These are phyloP conservation scores for Yamadazyma blattariae DNA, from an alignment of 1,139 yeast species.

Conservation along the genomic window DNA sequence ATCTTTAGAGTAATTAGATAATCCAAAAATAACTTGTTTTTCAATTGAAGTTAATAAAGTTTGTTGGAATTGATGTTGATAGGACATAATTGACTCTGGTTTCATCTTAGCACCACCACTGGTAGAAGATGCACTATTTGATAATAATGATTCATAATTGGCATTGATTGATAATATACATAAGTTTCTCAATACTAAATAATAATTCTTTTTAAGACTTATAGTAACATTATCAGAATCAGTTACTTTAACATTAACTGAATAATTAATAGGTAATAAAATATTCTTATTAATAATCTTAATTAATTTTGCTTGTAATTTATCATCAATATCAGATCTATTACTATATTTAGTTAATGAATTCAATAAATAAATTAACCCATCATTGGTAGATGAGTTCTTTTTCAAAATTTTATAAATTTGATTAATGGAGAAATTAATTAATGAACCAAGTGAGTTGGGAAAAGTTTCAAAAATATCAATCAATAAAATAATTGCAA, in stretches of 20 bases:
- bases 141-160: slow-evolving; percentile 37
- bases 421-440: slow-evolving; percentile 33
- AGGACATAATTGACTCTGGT: slow-evolving; percentile 43
- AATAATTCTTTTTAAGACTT: slow-evolving; percentile 31
- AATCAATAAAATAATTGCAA: slow-evolving; percentile 31
- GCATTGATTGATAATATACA: slow-evolving; percentile 32
- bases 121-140: slow-evolving; percentile 34
- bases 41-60: slow-evolving; percentile 30
- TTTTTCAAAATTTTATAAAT: slow-evolving; percentile 42
- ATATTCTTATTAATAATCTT: slow-evolving; percentile 33
- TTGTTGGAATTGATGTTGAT: slow-evolving; percentile 38
- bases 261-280: slow-evolving; percentile 17
- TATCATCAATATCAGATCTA: slow-evolving; percentile 41
- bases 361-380: slow-evolving; percentile 32
- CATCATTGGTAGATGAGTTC: slow-evolving; percentile 23
- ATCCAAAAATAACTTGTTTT: slow-evolving; percentile 27
- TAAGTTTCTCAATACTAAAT: slow-evolving; percentile 31
- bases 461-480: slow-evolving; percentile 42
- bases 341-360: slow-evolving; percentile 37
- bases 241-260: slow-evolving; percentile 7
- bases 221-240: slow-evolving; percentile 17
- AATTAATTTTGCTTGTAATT: slow-evolving; percentile 34
- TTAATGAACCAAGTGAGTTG: slow-evolving; percentile 34
- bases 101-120: slow-evolving; percentile 41
- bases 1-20: slow-evolving; percentile 33